Evolutionary conservation across 2,329 filamentous ascomycete species (phyloP), one percentile per base, ranked within the genome.

Genomic region (Alternaria triticimaculans): DNA sequence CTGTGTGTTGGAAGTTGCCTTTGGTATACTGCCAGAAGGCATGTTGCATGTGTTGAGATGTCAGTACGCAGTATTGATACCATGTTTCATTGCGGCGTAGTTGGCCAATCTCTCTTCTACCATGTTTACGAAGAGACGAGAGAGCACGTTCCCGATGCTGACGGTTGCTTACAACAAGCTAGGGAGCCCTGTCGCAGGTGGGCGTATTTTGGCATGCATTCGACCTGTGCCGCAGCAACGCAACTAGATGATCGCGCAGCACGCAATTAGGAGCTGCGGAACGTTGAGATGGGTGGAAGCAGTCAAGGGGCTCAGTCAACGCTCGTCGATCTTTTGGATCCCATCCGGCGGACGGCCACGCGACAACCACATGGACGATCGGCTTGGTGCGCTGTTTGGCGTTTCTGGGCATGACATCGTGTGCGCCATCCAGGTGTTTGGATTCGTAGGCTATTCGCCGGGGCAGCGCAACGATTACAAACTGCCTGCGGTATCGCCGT

Each of bases 311-410:
- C 43, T 30, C 20, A 44, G 49, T 45, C 44, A 51, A 54, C 25
- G 55, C 23, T 62, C 26, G 55, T 55, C 43, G 49, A 54, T 62
- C 50, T 28, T 51, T 37, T 41, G 18, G 57, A 45, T 37, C 25
- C 21, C 20, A 55, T 56, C 49, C 45, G 46, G 45, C 15, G 46
- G 61, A 60, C 18, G 46, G 61, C 65, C 67, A 69, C 67, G 65
- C 63, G 67, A 66, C 65, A 9, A 33, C 61, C 57, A 60, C 63
- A 66, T 68, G 65, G 58, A 8, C 37, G 61, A 58, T 69, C 64
- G 54, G 64, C 51, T 58, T 37, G 63, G 30, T 56, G 63, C 57
- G 48, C 58, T 46, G 14, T 48, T 57, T 46, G 61, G 60, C 48
- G 55, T 46, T 48, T 30, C 55, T 59, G 37, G 55, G 61, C 15